Base-by-base conservation (phyloP, 2,329 filamentous ascomycete genomes). In the Diaporthe ampelina region DNA sequence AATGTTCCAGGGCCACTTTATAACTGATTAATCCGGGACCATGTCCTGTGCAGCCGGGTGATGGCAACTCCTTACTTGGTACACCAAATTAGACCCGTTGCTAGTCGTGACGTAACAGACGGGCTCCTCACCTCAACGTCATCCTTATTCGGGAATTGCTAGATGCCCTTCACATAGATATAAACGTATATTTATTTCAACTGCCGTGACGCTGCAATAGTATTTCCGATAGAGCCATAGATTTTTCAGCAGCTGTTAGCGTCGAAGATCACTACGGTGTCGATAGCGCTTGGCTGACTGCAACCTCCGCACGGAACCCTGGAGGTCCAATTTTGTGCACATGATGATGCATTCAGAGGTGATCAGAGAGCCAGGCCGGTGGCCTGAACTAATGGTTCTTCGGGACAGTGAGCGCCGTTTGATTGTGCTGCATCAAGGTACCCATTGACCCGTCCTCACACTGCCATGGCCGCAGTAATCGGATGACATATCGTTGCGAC, bases 91-190 rank as follows among this genome's bases (percentile, higher is more conserved):
- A 67, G 63, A 52, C 45, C 63, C 63, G 45, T 52, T 67, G 11
- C 29, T n/a, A 52, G 63, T 67, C 63, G 63, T 67, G 63, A 52
- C 63, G 63, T 67, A 67, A 67, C 63, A 52, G 63, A 45, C 63
- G 21, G 63, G 37, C 32, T 67, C 21, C 13, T 52, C 63, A 52
- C 19, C 24, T 67, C 45, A 67, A 67, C 63, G 63, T 67, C 63
- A 67, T 52, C 54, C 32, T 52, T 52, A 13, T 52, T 52, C 63
- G 29, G 45, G 63, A 67, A 67, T 52, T 37, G 52, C 63, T 67
- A n/a, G 13, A 37, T 67, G 11, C 5, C 29, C 8, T 67, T 67
- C 45, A n/a, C 63, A 11, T 50, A 40, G 9, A 67, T 54, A 15
- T 1, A 3, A 52, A 26, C 37, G 7, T n/a, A 13, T 21, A 26